Conservation (phyloP, 176 grass and related monocot genomes). For the Oryza coarctata region DNA sequence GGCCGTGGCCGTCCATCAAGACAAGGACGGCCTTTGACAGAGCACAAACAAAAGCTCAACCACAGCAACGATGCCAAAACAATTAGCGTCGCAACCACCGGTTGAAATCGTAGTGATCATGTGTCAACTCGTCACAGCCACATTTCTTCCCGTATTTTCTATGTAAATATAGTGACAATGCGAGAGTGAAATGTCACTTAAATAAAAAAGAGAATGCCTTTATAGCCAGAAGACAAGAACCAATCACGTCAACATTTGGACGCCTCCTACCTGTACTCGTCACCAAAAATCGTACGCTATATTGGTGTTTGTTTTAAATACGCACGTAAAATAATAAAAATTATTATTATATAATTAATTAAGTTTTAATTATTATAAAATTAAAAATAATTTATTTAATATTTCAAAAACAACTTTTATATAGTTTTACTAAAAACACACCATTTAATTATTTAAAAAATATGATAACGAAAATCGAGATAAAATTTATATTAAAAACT, state of each 20-base stretch:
- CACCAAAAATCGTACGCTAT: not conserved
- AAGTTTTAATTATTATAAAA: no score
- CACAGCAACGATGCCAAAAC: not conserved
- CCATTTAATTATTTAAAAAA: no score
- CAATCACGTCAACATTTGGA: not conserved
- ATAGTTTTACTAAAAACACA: no score
- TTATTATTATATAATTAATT: no score
- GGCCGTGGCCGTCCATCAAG: conserved; percentile 23
- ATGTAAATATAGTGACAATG: not conserved
- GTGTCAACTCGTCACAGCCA: conserved; percentile 22
- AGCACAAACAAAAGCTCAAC: not conserved
- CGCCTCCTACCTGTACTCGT: not conserved
- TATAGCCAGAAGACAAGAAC: not conserved
- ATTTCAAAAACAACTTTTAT: no score
- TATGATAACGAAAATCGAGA: no score
- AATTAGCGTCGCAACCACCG: not conserved
- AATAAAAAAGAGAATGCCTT: not conserved
- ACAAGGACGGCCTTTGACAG: conserved; percentile 14
- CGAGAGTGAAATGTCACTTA: conserved; percentile 14
- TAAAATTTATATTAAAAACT: no score
- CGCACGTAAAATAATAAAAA: no score
- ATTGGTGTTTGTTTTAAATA: no score
- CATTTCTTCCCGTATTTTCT: not conserved
- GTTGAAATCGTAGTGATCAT: not conserved
- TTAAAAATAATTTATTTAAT: no score